Evolutionary conservation across 805 yeast species (phyloP).

Genomic region (Myxozyma neglecta): DNA sequence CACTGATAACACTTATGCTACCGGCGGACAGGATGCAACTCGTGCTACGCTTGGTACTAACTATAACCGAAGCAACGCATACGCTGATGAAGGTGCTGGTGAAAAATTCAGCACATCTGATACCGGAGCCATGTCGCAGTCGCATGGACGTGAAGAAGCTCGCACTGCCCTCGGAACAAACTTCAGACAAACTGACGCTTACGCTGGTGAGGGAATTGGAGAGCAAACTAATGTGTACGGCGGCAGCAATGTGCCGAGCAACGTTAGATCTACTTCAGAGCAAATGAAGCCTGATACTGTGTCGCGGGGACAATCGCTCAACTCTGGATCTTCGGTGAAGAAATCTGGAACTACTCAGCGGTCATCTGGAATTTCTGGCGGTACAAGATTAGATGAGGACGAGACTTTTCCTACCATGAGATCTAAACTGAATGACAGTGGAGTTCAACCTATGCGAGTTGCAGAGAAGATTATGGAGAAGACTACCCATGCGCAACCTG

Average conservation of each 20-base stretch:
- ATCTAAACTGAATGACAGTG: background rate
- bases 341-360: background rate
- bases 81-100: slow-evolving; percentile 1
- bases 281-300: too few relatives aligned
- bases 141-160: background rate
- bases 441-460: slow-evolving; percentile 18
- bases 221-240: too few relatives aligned
- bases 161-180: background rate
- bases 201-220: background rate
- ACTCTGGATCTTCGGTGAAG: background rate
- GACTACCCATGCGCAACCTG: background rate
- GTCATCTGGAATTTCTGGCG: background rate
- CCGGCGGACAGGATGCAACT: background rate
- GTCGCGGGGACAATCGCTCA: too few relatives aligned
- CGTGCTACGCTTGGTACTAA: background rate
- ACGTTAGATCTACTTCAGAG: too few relatives aligned
- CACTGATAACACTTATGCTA: background rate
- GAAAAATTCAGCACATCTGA: background rate
- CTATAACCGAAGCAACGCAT: background rate
- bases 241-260: too few relatives aligned
- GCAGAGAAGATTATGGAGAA: slow-evolving; percentile 5
- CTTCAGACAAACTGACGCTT: background rate
- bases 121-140: background rate
- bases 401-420: slow-evolving; percentile 13
- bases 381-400: background rate